Base-by-base conservation (phyloP, 768 basidiomycete genomes). In the Kwoniella mangroviensis region DNA sequence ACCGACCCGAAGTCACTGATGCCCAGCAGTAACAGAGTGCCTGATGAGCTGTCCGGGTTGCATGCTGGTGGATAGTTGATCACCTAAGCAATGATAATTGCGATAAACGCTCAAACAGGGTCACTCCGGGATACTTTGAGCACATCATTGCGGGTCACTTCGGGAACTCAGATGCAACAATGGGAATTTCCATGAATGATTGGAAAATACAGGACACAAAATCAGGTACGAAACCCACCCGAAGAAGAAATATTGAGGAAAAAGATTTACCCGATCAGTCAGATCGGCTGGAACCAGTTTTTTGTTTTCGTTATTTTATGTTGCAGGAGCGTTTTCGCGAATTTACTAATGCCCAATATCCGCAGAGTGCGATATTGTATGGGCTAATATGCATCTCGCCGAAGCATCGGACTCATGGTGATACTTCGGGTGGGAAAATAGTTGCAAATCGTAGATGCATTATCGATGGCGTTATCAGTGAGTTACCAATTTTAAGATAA, bases 371-470 rank as follows among this genome's bases (percentile, higher is more conserved):
- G 34, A 34, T 34, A 34, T 34, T 7, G 34, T 34, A 34, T 34
- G 34, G 34, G 34, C 34, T 34, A 34, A 34, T 7, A 34, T 7
- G 34, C 3, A 34, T 34, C 6, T 4, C 4, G 34, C 34, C 34
- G 34, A 34, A 34, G 34, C 4, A 34, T 34, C 34, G 34, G 34
- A 34, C 34, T 34, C 34, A 34, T 34, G 5, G 6, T 7, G 34
- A 34, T 34, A 34, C 34, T 34, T 34, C 34, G 34, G 34, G 34
- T 34, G 34, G 34, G 34, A 34, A 34, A 34, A 34, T 7, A 15
- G 53, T 55, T 65, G 54, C 62, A 54, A 55, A 65, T 65, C 17
- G 21, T 59, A 41, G 21, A 60, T 94, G 94, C 93, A 49, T 10
- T 21, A 52, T 66, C 65, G 56, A 66, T 66, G 65, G 65, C 65